Base-by-base conservation (phyloP, 2,329 filamentous ascomycete genomes). In the Pseudocercospora crystallina region DNA sequence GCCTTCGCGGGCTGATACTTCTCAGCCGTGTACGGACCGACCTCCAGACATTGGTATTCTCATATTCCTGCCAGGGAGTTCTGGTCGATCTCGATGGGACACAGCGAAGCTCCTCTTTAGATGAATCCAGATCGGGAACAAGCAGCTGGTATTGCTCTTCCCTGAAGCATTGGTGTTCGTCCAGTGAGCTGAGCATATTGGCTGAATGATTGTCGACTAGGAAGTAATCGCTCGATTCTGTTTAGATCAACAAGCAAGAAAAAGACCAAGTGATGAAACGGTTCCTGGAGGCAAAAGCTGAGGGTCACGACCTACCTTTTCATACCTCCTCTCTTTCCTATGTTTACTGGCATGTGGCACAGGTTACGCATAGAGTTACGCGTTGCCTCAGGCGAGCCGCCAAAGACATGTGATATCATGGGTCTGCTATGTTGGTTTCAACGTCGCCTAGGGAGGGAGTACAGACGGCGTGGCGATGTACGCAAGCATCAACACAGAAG, bases 161-260 rank as follows among this genome's bases (percentile, higher is more conserved):
- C 17, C 45, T 15, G 45, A 53, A 53, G 50, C 50, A 53, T 42
- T 53, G 50, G 15, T 53, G 50, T 41, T 48, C 50, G 10, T 53
- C 50, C 36, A 53, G 11, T 15, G 37, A 36, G 46, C 45, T 53
- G 8, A 40, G 26, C 42, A 46, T 47, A 44, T 48, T 53, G 35
- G 26, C 36, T 48, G 32, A 11, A 29, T 37, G 40, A 7, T 26
- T 3, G 20, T 26, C 20, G 20, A 26, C 7, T 26, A 7, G 7
- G 7, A 26, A 26, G 20, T 26, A 26, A 26, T 26, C 20, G 20
- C 20, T 26, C 20, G 20, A 26, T 26, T 26, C 20, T 26, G 20
- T 7, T 3, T 26, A 4, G 20, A 26, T 7, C 7, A 7, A 7
- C 20, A 26, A 26, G 20, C 20, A 26, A 26, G 20, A 26, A 26